Base-by-base conservation (phyloP, 2,329 filamentous ascomycete species). In the Furcasterigmium furcatum region DNA sequence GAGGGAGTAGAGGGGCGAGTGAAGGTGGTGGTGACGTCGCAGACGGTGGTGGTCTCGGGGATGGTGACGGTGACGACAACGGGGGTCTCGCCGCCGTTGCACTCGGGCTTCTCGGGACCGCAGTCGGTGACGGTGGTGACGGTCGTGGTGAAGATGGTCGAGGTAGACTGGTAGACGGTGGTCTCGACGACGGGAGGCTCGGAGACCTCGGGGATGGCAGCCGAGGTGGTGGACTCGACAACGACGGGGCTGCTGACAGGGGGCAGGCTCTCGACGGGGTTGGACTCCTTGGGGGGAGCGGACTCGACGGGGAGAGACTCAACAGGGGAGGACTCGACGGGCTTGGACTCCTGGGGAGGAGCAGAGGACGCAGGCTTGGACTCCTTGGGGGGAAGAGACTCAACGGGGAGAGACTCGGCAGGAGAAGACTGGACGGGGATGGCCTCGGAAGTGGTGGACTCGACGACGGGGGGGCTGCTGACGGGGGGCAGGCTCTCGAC, bases 11-110 rank as follows among this genome's bases (percentile, higher is more conserved):
- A 36, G 27, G 45, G 38, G 47, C 67, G 56, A 20, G 72, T 74
- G 53, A 69, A 58, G 35, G 75, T 79, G 67, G 73, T 74, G n/a
- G 77, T 80, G 48, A 80, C 76, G 19, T 77, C 79, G 73, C 79
- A 82, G 58, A 83, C 60, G 34, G 80, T 84, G 51, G 82, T 84
- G 42, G 74, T 77, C 41, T 82, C 56, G 39, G 79, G 64, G 48
- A 85, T 59, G 7, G 76, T 80, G 47, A 77, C 70, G 3, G 77
- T 79, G 44, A 76, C 65, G 24, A 79, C 59, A 1, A 66, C 70
- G 24, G 77, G 77, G 22, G 41, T 43, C 27, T 22, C 40, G 20
- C 18, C 19, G 22, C 41, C 30, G 22, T 21, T 30, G 70, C 78
- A 82, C 65, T 78, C 64, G 32, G 70, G 66, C 40, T 74, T 60